Evolutionary conservation across 139 green algal species (phyloP).

Genomic region (Parachlorella kessleri): DNA sequence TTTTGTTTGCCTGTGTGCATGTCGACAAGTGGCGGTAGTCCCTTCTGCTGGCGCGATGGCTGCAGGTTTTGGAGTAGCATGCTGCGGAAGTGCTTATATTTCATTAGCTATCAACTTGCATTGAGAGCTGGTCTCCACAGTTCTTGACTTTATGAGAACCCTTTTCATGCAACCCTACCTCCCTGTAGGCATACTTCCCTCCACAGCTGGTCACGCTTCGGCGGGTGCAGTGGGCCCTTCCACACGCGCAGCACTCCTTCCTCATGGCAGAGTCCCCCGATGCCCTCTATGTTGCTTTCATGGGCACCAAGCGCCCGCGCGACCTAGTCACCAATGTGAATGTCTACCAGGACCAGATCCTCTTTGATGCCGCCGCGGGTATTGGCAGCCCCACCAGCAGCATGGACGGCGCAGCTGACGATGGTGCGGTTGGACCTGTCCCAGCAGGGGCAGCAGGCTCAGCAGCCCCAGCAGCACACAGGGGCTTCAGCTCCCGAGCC

Average conservation of each 20-base stretch:
- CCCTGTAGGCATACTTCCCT: slow-evolving; percentile 23
- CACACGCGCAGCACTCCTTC: slow-evolving; percentile 31
- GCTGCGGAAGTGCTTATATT: neutral
- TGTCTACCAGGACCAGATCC: slow-evolving; percentile 32
- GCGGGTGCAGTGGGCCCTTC: slow-evolving; percentile 24
- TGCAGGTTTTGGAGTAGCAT: too few species aligned
- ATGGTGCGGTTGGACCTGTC: neutral
- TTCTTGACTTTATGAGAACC: neutral
- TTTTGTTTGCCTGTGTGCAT: too few species aligned
- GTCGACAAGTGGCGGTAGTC: neutral
- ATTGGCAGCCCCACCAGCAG: neutral
- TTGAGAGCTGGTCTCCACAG: neutral
- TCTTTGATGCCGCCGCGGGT: slow-evolving; percentile 12
- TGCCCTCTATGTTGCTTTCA: slow-evolving; percentile 39
- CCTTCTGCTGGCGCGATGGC: neutral
- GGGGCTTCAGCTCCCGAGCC: slow-evolving; percentile 32
- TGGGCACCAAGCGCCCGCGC: slow-evolving; percentile 39
- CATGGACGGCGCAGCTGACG: neutral
- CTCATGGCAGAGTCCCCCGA: slow-evolving; percentile 19
- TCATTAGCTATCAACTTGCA: neutral
- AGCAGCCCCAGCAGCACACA: slow-evolving; percentile 20
- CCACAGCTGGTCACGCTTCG: slow-evolving; percentile 20
- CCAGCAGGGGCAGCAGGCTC: neutral
- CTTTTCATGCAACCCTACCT: neutral
- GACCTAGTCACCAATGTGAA: slow-evolving; percentile 28